Percentiles rank a stretch among this genome's conserved stretches.
phyloP scores from a whole-genome alignment of 768 basidiomycete genomes.

The Trametes coccinea region DNA sequence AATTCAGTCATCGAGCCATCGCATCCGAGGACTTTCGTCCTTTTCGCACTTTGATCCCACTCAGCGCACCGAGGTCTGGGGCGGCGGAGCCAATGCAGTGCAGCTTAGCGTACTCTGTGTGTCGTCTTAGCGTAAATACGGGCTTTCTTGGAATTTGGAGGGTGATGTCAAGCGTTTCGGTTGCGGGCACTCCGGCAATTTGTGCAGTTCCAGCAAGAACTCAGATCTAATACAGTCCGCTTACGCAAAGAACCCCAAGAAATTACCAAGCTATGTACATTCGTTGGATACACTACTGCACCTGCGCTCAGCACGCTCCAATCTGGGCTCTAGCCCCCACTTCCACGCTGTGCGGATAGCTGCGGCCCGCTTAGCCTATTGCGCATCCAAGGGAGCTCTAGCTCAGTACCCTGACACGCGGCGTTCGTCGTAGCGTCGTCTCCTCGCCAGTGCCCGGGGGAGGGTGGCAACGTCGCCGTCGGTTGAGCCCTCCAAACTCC shows the following conservation, averaged over 20 bases:
- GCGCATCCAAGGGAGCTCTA: not conserved
- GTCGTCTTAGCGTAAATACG: not conserved
- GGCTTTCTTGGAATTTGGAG: not conserved
- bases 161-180: not conserved
- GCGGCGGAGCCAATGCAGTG: not conserved
- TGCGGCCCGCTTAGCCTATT: not conserved
- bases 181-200: not conserved
- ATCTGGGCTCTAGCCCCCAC: not conserved
- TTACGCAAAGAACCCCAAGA: not conserved
- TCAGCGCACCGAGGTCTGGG: not conserved
- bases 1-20: not conserved
- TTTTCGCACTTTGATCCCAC: not conserved
- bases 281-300: not conserved
- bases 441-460: not conserved
- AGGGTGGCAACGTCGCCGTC: not conserved
- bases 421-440: not conserved
- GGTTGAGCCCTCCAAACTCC: not conserved
- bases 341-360: not conserved
- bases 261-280: constrained; percentile 13
- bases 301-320: not conserved
- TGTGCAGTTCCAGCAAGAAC: no score
- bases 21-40: not conserved
- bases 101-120: not conserved
- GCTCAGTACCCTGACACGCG: constrained; percentile 12
- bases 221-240: not conserved